Evolutionary conservation across 2,329 filamentous ascomycete genomes (phyloP), one percentile per base, ranked within the genome.

Genomic region (Simplicillium sp.): DNA sequence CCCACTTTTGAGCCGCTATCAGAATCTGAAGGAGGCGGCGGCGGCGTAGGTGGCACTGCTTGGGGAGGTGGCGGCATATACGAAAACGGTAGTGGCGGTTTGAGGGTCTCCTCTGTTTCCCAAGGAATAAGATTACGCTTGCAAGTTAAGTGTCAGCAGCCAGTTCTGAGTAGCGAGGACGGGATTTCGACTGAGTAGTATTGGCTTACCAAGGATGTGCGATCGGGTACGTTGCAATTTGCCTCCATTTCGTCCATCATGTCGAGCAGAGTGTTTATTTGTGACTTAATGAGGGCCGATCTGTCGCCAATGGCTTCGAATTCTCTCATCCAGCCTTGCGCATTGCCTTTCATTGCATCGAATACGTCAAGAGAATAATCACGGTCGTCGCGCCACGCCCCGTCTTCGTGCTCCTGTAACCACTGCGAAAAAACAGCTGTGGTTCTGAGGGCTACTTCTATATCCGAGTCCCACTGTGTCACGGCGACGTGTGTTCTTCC

Each of bases 341-440:
- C 82, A 51, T 97, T 97, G 29, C 87, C 86, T 54, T 84, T 83
- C 89, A 97, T 97, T 31, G 89, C 87, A 33, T 82, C 76, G 51
- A 85, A 92, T 15, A 95, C 87, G 36, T 85, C 80, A 29, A 74
- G 70, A 36, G 82, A 67, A 37, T 77, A 71, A 2, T 73, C 69
- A 16, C 85, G 75, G 37, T 82, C 77, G 39, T 71, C 63, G 42
- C 78, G 72, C 58, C 76, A 78, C 48, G 72, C 69, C 4, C 75
- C 70, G 31, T 79, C 67, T 36, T 77, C 72, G 45, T 94, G 75
- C 29, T 76, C 68, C 6, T 73, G 68, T 37, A 97, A 67, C 59
- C 94, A 96, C 41, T 75, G 69, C 42, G 80, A 80, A 39, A 97
- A 83, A 40, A 87, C 82, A 43, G 78, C 76, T 34, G 84, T 87